phyloP scores from a whole-genome alignment of 2,329 filamentous ascomycete genomes.

The Arthrobotrys megalospora region DNA sequence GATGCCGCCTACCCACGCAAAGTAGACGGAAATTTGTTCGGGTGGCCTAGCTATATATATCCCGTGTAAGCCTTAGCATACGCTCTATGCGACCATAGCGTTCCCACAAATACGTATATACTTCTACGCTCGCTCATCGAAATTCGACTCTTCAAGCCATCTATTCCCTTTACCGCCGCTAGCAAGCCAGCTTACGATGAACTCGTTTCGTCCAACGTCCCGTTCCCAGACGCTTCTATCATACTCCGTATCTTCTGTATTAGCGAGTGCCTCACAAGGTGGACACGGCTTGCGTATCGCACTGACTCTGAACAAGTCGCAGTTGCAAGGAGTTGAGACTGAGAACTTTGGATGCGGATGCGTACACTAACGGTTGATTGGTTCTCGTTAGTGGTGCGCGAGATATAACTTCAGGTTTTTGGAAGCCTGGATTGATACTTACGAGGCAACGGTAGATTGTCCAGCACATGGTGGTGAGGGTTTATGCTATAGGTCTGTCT shows the following conservation, averaged over 20 bases:
- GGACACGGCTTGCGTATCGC: not conserved
- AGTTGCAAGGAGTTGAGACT: not conserved
- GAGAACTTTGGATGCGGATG: not conserved
- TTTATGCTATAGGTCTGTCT: not conserved
- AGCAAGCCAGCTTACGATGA: not conserved
- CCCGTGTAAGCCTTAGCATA: no score
- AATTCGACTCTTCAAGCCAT: not conserved
- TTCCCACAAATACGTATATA: no score
- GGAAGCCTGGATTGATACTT: not conserved
- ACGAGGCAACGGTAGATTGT: constrained; percentile 13
- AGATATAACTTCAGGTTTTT: no score
- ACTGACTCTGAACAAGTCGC: not conserved
- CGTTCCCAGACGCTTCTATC: not conserved
- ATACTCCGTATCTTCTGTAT: not conserved
- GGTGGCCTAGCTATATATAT: no score
- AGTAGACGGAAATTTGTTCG: no score
- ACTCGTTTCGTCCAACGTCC: not conserved
- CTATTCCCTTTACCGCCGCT: not conserved
- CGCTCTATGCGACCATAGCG: no score
- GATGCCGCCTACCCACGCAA: no score
- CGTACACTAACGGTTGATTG: not conserved
- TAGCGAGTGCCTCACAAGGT: not conserved
- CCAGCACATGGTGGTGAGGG: constrained; percentile 5
- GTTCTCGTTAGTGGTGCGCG: not conserved
- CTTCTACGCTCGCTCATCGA: not conserved